These are phyloP conservation scores for Breynia disticha DNA, from an alignment of 441 rosid genomes.

Conservation along the genomic window DNA sequence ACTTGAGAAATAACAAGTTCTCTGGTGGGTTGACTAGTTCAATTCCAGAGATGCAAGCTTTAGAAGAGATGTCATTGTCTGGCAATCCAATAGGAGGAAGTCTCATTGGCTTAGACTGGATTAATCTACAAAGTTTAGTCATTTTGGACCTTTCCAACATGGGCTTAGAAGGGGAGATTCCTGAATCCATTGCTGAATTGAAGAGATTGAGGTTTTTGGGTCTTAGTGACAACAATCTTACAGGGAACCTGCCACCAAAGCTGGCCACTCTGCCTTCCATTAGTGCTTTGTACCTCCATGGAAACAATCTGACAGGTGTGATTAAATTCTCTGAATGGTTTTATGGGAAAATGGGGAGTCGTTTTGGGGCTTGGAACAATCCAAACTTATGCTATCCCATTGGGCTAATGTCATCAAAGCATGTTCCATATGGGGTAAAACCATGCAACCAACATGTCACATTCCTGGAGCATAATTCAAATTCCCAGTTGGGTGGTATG, in stretches of 20 bases:
- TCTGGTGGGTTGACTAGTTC: constrained; percentile 52
- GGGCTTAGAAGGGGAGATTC: constrained; percentile 55
- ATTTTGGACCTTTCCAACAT: constrained; percentile 55
- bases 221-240: constrained; percentile 60
- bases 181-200: constrained; percentile 43
- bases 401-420: constrained; percentile 22
- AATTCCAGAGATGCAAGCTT: constrained; percentile 42
- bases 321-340: constrained; percentile 45
- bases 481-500: constrained; percentile 26
- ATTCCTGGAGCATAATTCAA: constrained; percentile 24
- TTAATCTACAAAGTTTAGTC: constrained; percentile 38
- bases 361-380: constrained; percentile 84
- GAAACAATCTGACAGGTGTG: constrained; percentile 79
- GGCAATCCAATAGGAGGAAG: constrained; percentile 53
- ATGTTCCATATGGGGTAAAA: constrained; percentile 55
- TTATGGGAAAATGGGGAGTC: constrained; percentile 61
- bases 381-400: constrained; percentile 58
- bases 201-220: constrained; percentile 69
- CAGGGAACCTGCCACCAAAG: constrained; percentile 42
- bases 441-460: constrained; percentile 42
- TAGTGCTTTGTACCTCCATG: constrained; percentile 52
- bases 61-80: constrained; percentile 60
- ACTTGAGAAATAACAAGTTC: constrained; percentile 57
- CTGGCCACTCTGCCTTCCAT: constrained; percentile 57
- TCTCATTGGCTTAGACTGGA: constrained; percentile 43